Conservation (phyloP, 1,139 yeast genomes). For the Debaryomyces fabryi region DNA sequence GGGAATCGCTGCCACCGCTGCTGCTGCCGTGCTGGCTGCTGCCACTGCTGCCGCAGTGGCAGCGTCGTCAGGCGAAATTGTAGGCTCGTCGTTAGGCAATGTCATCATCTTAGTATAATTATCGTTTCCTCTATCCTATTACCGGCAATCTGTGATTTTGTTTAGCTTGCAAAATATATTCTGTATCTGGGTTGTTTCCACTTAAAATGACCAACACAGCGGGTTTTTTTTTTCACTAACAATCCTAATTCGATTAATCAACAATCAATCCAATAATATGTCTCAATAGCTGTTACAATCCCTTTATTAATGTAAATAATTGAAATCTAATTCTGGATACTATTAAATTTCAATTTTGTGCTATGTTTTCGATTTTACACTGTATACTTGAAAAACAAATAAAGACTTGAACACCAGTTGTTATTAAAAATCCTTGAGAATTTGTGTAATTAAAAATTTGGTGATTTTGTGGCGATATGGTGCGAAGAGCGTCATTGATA, state of each 20-base stretch:
- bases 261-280: slow-evolving; percentile 5
- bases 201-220: neutral
- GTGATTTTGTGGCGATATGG: slow-evolving; percentile 14
- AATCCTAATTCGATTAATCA: neutral
- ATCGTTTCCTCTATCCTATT: neutral
- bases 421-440: slow-evolving; percentile 8
- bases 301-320: slow-evolving; percentile 1
- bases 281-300: slow-evolving; percentile 1
- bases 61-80: slow-evolving; percentile 28
- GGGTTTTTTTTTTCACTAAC: neutral
- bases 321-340: slow-evolving; percentile 7
- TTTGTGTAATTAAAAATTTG: slow-evolving; percentile 16
- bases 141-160: neutral
- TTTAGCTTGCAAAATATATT: slow-evolving; percentile 1
- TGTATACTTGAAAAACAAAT: slow-evolving; percentile 12
- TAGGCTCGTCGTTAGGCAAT: slow-evolving; percentile 30
- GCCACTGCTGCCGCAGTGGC: slow-evolving; percentile 35
- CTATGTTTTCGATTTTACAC: slow-evolving; percentile 16
- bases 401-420: slow-evolving; percentile 7
- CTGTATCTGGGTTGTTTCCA: neutral
- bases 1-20: slow-evolving; percentile 18
- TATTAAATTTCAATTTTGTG: slow-evolving; percentile 18
- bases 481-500: neutral
- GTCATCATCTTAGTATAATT: slow-evolving; percentile 25
- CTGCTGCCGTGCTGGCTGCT: slow-evolving; percentile 22